A percentile compares a stretch with the other conserved stretches of the same genome.
Evolutionary conservation across 2,329 filamentous ascomycete genomes (phyloP).

Genomic region (Plectosphaerella plurivora): DNA sequence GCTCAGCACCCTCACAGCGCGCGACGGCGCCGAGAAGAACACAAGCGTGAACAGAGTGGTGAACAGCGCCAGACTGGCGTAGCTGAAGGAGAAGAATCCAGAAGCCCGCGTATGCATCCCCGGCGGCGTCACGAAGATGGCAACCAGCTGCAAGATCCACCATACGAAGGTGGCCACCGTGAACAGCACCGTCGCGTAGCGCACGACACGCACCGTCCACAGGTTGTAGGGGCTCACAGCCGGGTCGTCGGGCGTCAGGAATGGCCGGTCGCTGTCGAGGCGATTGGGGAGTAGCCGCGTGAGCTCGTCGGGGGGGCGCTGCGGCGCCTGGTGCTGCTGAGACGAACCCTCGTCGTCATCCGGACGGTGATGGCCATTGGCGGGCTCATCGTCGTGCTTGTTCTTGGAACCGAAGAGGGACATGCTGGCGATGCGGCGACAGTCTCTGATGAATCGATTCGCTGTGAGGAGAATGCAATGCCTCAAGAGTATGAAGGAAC

Average conservation of each 20-base stretch:
- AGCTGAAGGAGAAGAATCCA: slow-evolving; percentile 88
- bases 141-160: slow-evolving; percentile 88
- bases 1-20: slow-evolving; percentile 69
- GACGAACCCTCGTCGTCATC: slow-evolving; percentile 18
- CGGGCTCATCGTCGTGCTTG: background rate
- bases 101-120: slow-evolving; percentile 82
- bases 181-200: slow-evolving; percentile 74
- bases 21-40: slow-evolving; percentile 84
- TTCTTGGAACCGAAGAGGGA: background rate
- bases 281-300: slow-evolving; percentile 67
- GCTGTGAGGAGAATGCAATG: background rate
- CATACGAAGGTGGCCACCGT: slow-evolving; percentile 75
- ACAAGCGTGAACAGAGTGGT: slow-evolving; percentile 73
- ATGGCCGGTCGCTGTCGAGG: slow-evolving; percentile 40
- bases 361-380: background rate
- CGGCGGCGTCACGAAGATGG: slow-evolving; percentile 85
- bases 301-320: slow-evolving; percentile 41
- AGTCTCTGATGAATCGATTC: too few species aligned
- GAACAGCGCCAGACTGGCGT: slow-evolving; percentile 70
- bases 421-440: background rate
- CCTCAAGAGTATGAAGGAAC: background rate
- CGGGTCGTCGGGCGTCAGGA: slow-evolving; percentile 35
- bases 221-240: slow-evolving; percentile 83
- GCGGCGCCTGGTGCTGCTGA: slow-evolving; percentile 2
- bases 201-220: slow-evolving; percentile 78